Base-by-base conservation (phyloP, 441 rosid genomes). In the Bocquillonia castaneifolia region DNA sequence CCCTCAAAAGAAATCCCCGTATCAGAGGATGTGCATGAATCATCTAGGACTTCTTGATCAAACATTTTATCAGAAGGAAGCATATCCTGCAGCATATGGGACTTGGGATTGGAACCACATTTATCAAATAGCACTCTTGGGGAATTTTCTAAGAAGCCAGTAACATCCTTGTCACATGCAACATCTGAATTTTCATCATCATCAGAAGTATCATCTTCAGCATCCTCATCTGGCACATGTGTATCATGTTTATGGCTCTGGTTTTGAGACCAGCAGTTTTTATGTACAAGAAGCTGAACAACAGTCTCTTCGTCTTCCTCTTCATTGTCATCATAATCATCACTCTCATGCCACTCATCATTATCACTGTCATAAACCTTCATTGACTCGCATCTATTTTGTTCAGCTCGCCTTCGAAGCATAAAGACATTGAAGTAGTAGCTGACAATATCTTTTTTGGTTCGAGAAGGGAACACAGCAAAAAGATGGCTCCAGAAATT, bases 281-380 rank as follows among this genome's bases (percentile, higher is more conserved):
- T 51, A 58, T 42, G 62, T 29, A 51, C 64, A 32, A 79, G 79
- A 31, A 84, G 80, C 56, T 85, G 87, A 31, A 81, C 70, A 77
- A 72, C 83, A 59, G 86, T 78, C 44, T 77, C 83, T 8, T 71
- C 83, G 22, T 75, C 82, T 47, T 80, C 85, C 25, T 76, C 86
- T 55, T 79, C 79, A 48, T 44, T 32, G 52, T 53, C 69, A 48
- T 40, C 71, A 55, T 53, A 65, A 68, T 74, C 72, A 40, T 77
- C 84, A 74, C 63, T 75, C 8, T 52, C 83, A 66, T 68, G 74
- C 66, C 63, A 70, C 58, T 64, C 81, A 71, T 70, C 94, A 68
- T 92, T 93, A 28, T 92, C 85, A 42, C 90, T 93, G 37, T 86
- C 87, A 3, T n/a, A n/a, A n/a, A 82, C 65, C 18, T 83, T 85